Evolutionary conservation across 2,329 filamentous ascomycete genomes (phyloP).

Genomic region (Diaporthe humulicola): DNA sequence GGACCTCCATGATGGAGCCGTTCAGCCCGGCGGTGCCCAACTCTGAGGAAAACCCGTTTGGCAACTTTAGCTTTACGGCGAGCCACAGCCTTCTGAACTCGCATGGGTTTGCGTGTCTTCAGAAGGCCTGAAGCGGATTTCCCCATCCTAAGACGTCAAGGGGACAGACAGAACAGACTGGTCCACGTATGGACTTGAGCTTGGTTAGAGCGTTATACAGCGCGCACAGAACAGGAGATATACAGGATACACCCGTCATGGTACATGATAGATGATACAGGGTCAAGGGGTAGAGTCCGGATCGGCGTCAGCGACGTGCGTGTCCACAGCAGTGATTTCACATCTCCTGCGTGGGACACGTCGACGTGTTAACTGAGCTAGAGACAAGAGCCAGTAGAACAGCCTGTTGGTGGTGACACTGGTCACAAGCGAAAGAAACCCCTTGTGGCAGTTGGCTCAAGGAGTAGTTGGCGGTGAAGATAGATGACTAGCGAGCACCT

Average conservation of each 20-base stretch:
- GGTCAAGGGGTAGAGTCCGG: neutral
- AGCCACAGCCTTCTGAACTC: constrained; percentile 61
- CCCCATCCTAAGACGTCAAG: neutral
- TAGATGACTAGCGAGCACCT: neutral
- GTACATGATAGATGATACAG: constrained; percentile 10
- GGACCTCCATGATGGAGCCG: constrained; percentile 47
- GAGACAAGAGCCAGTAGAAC: neutral
- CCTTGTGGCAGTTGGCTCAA: neutral
- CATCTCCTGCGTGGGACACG: neutral
- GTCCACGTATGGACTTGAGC: neutral
- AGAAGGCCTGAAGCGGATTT: constrained; percentile 3
- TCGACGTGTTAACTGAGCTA: no score
- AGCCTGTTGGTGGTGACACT: neutral
- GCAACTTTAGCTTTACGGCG: constrained; percentile 75
- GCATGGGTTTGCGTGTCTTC: constrained; percentile 34
- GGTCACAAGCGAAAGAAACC: neutral
- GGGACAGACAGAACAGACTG: neutral
- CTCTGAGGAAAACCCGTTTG: constrained; percentile 68
- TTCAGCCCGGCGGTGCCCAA: constrained; percentile 53
- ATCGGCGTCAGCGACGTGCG: constrained; percentile 12
- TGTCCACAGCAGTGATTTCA: constrained; percentile 12
- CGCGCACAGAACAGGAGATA: neutral
- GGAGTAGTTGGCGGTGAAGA: neutral
- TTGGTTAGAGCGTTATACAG: constrained; percentile 1
- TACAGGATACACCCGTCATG: constrained; percentile 10